phyloP scores from a whole-genome alignment of 768 basidiomycete genomes.

The Mycena vulgaris region DNA sequence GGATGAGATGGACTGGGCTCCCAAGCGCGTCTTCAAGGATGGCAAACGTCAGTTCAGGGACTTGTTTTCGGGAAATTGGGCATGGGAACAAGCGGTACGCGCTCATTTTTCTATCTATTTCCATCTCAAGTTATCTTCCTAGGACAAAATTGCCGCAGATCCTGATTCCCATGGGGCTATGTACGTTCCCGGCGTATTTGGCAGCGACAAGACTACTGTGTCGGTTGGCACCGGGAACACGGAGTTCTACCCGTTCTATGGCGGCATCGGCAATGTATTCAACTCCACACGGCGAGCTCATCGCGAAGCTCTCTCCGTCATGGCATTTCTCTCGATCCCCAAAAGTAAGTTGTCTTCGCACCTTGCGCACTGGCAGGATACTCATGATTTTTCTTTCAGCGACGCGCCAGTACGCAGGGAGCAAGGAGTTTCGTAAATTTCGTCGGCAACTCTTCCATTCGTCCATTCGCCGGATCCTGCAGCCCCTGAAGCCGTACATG shows the following conservation, averaged over 20 bases:
- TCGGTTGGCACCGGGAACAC: constrained; percentile 40
- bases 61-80: no score
- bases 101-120: no score
- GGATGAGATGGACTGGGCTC: constrained; percentile 43
- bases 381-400: constrained; percentile 1
- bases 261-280: constrained; percentile 34
- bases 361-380: no score
- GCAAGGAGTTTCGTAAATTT: constrained; percentile 39
- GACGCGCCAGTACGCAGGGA: constrained; percentile 21
- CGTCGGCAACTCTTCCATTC: constrained; percentile 41
- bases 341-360: constrained; percentile 39
- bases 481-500: constrained; percentile 34
- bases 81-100: no score
- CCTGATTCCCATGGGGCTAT: no score
- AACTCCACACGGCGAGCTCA: constrained; percentile 34
- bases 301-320: constrained; percentile 9
- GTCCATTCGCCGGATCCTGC: constrained; percentile 35
- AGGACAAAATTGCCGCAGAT: no score
- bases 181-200: constrained; percentile 39
- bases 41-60: constrained; percentile 30
- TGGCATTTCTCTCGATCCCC: constrained; percentile 34
- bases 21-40: constrained; percentile 37
- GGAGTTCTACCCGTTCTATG: constrained; percentile 43
- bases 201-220: constrained; percentile 42
- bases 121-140: no score